These are phyloP conservation scores for Tanacetum coccineum DNA, from an alignment of 129 eudicot species.

Conservation along the genomic window DNA sequence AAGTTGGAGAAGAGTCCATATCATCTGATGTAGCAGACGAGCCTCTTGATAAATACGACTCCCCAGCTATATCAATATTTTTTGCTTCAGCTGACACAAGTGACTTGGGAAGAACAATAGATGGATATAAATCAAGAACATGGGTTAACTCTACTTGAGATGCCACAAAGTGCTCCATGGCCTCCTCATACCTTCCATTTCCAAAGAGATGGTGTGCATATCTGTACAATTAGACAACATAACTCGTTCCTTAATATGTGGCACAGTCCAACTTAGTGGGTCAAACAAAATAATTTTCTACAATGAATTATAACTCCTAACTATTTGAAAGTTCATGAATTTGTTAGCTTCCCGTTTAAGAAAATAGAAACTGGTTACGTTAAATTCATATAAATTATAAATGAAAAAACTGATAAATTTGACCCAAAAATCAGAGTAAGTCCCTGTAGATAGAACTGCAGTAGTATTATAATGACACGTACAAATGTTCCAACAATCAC, in stretches of 20 bases:
- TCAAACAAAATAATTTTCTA: background rate
- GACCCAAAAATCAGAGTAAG: background rate
- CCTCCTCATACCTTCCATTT: conserved; percentile 86
- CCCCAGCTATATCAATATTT: conserved; percentile 51
- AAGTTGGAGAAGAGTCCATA: conserved; percentile 54
- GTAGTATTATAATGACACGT: too few species aligned
- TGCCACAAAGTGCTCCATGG: conserved; percentile 90
- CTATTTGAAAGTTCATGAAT: background rate
- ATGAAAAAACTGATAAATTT: background rate
- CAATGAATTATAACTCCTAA: background rate
- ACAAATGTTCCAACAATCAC: background rate
- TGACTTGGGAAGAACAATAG: conserved; percentile 69
- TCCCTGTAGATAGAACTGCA: background rate
- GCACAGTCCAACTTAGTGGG: background rate
- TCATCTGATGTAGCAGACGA: conserved; percentile 73
- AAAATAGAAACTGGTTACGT: background rate
- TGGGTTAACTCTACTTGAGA: conserved; percentile 92
- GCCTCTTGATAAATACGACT: conserved; percentile 60
- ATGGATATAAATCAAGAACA: conserved; percentile 85
- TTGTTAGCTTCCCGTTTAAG: background rate
- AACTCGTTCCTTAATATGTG: background rate
- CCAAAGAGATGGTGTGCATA: conserved; percentile 88
- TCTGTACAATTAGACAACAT: conserved; percentile 35
- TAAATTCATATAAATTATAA: background rate
- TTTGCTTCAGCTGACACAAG: conserved; percentile 50